Conservation (phyloP, 139 green algal genomes). For the Chlorella sorokiniana region DNA sequence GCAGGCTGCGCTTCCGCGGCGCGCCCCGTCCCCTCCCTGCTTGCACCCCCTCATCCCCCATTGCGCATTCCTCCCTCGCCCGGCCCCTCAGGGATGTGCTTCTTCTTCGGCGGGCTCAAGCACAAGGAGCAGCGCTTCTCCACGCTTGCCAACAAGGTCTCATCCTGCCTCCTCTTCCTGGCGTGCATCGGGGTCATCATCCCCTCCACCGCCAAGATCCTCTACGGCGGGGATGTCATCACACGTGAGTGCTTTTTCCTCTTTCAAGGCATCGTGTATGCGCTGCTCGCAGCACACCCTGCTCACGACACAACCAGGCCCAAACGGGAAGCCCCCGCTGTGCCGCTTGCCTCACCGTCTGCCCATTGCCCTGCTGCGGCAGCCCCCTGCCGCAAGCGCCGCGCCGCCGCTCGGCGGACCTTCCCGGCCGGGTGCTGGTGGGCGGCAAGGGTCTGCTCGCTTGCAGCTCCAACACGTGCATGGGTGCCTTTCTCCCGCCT, state of each 20-base stretch:
- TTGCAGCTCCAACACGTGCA: not conserved
- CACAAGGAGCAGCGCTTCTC: slow-evolving; percentile 80
- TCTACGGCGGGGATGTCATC: slow-evolving; percentile 47
- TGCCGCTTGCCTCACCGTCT: too few species aligned
- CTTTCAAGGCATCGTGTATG: not conserved
- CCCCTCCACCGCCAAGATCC: slow-evolving; percentile 60
- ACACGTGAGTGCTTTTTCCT: not conserved
- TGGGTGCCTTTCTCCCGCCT: not conserved
- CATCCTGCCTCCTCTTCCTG: slow-evolving; percentile 80
- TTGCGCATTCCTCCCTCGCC: not conserved
- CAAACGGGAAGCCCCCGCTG: too few species aligned
- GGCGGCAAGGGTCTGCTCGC: too few species aligned
- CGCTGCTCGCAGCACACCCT: too few species aligned
- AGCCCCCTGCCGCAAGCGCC: too few species aligned
- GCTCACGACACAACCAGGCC: too few species aligned
- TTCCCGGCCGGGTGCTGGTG: too few species aligned
- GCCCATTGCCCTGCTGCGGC: too few species aligned
- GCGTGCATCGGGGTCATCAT: slow-evolving; percentile 78
- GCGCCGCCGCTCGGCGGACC: too few species aligned
- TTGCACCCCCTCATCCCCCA: not conserved
- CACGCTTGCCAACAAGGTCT: slow-evolving; percentile 47
- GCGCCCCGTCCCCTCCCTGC: too few species aligned
- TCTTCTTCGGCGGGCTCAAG: slow-evolving; percentile 78
- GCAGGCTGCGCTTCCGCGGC: not conserved
- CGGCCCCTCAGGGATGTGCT: slow-evolving; percentile 77